Evolutionary conservation across 2,329 filamentous ascomycete species (phyloP).

Genomic region (Zarea fungicola): DNA sequence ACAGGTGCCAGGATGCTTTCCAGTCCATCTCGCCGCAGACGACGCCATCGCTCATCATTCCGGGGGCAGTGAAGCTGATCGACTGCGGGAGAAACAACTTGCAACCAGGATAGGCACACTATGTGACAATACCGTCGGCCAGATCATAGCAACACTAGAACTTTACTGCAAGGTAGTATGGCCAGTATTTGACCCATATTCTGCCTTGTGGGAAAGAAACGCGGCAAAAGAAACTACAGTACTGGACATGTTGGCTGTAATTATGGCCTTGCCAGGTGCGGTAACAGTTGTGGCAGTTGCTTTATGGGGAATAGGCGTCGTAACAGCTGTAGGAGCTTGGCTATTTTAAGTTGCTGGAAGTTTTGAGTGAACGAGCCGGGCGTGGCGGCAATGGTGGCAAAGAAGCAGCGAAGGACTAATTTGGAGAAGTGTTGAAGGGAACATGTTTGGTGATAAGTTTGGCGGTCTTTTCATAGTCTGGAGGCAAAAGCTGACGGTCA

Average conservation of each 20-base stretch:
- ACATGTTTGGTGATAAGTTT: no score
- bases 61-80: conserved; percentile 10
- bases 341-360: conserved; percentile 15
- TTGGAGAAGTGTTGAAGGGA: background rate
- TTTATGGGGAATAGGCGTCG: conserved; percentile 24
- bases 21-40: conserved; percentile 20
- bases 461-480: no score
- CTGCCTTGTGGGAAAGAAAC: conserved; percentile 29
- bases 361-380: no score
- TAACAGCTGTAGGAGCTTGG: conserved; percentile 17
- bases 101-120: background rate
- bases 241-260: conserved; percentile 17
- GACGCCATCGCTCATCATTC: conserved; percentile 28
- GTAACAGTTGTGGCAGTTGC: conserved; percentile 20
- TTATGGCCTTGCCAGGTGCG: conserved; percentile 24
- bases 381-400: no score
- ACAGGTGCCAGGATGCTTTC: conserved; percentile 26
- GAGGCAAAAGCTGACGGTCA: no score
- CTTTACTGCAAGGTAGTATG: conserved; percentile 32
- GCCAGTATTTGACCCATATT: conserved; percentile 35
- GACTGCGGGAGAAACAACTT: background rate
- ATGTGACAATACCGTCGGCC: background rate
- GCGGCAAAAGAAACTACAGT: conserved; percentile 20
- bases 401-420: background rate
- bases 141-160: conserved; percentile 14